Evolutionary conservation across 192 early-diverging fungal genomes (phyloP), one percentile per base, ranked within the genome.

Genomic region (Haplosporangium gracile): DNA sequence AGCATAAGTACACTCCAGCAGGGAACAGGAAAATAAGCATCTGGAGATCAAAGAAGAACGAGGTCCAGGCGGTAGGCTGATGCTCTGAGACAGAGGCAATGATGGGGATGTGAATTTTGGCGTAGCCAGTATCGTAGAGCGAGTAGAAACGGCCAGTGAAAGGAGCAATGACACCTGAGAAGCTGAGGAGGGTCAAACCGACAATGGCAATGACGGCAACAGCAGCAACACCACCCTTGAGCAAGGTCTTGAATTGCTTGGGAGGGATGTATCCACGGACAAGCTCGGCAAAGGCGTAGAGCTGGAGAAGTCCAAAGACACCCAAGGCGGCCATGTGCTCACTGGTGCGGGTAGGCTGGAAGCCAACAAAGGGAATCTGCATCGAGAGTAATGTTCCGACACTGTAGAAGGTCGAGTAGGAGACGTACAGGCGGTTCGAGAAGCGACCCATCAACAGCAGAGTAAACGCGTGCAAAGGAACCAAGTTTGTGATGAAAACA

Each of bases 81-180:
- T 99, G 99, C 89, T 99, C 99, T 9, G 98, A 99, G 43, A 99
- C 99, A 29, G 99, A 99, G 0, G 99, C 99, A 87, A 99, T 99
- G 81, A 99, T 99, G 0, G 99, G 99, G 89, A 99, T 99, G 83
- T 99, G 94, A 72, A 96, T 97, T 91, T 99, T 99, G 72, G 99
- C 99, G 80, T 99, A 99, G n/a, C 96, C 97, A 13, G 99, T 99
- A 89, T 99, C 99, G 94, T 97, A 99, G 32, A 99, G 94, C 32
- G 99, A 99, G 90, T 99, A 99, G 90, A 99, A 99, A 34, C 99
- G 96, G 5, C 99, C 99, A 18, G 98, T 99, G 93, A 95, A 99
- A 24, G 99, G 99, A 22, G 98, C 97, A 91, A 99, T 96, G 40
- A 95, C 94, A 15, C 98, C 97, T 39, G 90, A 85, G 72, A 94